phyloP scores from a whole-genome alignment of 2,329 filamentous ascomycete genomes.

The Aspergillus felis region DNA sequence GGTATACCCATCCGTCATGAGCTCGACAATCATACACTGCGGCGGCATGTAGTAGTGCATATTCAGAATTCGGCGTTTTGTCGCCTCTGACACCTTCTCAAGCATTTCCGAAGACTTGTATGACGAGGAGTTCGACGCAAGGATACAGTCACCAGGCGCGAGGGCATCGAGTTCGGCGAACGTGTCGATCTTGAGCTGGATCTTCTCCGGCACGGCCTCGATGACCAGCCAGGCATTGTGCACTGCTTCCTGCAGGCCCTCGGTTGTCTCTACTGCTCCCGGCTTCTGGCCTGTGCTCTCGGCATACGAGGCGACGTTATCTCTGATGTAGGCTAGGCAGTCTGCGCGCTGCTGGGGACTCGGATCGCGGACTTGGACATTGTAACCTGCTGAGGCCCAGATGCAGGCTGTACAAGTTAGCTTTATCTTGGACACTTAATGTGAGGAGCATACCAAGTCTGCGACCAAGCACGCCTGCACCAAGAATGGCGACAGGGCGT shows the following conservation, averaged over 20 bases:
- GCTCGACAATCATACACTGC: slow-evolving; percentile 44
- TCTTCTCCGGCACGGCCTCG: slow-evolving; percentile 51
- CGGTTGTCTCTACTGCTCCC: slow-evolving; percentile 31
- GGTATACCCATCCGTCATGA: slow-evolving; percentile 52
- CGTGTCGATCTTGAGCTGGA: slow-evolving; percentile 47
- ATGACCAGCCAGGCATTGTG: slow-evolving; percentile 51
- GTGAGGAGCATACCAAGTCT: slow-evolving; percentile 30
- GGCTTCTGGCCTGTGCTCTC: slow-evolving; percentile 21
- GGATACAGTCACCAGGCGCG: slow-evolving; percentile 45
- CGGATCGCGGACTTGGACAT: slow-evolving; percentile 27
- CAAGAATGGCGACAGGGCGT: slow-evolving; percentile 40
- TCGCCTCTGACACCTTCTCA: slow-evolving; percentile 35
- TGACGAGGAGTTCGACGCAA: slow-evolving; percentile 51
- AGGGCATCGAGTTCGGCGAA: slow-evolving; percentile 46
- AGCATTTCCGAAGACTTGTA: slow-evolving; percentile 51
- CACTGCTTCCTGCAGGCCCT: slow-evolving; percentile 40
- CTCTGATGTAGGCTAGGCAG: slow-evolving; percentile 31
- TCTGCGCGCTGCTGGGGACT: slow-evolving; percentile 27
- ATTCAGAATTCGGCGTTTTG: slow-evolving; percentile 44
- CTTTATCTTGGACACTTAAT: background rate
- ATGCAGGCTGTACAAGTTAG: slow-evolving; percentile 20
- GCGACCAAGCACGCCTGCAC: slow-evolving; percentile 40
- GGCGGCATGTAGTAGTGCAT: slow-evolving; percentile 53
- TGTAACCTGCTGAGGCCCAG: slow-evolving; percentile 32
- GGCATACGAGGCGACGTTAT: slow-evolving; percentile 31